Base-by-base conservation (phyloP, 805 yeast species). In the Groenewaldozyma salmanticensis region DNA sequence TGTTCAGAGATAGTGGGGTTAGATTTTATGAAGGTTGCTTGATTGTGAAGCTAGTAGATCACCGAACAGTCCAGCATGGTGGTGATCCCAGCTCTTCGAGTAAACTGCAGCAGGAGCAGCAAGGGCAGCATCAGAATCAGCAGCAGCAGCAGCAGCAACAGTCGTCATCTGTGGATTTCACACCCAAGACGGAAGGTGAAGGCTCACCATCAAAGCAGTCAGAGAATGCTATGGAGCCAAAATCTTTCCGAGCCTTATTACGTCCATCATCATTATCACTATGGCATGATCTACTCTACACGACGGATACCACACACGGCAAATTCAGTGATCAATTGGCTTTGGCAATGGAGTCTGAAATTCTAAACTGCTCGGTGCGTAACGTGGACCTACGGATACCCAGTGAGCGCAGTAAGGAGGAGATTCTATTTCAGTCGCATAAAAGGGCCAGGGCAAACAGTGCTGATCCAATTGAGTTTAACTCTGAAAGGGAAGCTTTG, bases 21-120 rank as follows among this genome's bases (percentile, higher is more conserved):
- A 75, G 76, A 45, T 74, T 86, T 40, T 90, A 85, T 58, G 96
- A 92, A 56, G 96, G 96, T 0, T 84, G 94, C 58, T 66, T 90
- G 31, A 83, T 90, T 13, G 60, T 90, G 37, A 85, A 85, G 55
- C 80, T 90, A n/a, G 75, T 74, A 49, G 98, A 90, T 60, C 95
- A 88, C 58, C 67, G 96, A 19, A 16, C 31, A n/a, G 24, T 21
- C 5, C 18, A 27, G 3, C 35, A 38, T 13, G 21, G 13, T 32
- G 20, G 24, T 19, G 20, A 18, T 19, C 11, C 37, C 18, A 16
- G 22, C 19, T 33, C 45, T 21, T 22, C 42, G 9, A 22, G 42
- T 33, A 35, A 38, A 2, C 42, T 35, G 5, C 21, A 37, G 17
- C 17, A 37, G 3, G 41, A 36, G 21, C 31, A 36, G 15, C 18